Percentiles rank a stretch among this genome's conserved stretches.
Conservation (phyloP, 2,329 filamentous ascomycete genomes). For the Xylaria sp. region DNA sequence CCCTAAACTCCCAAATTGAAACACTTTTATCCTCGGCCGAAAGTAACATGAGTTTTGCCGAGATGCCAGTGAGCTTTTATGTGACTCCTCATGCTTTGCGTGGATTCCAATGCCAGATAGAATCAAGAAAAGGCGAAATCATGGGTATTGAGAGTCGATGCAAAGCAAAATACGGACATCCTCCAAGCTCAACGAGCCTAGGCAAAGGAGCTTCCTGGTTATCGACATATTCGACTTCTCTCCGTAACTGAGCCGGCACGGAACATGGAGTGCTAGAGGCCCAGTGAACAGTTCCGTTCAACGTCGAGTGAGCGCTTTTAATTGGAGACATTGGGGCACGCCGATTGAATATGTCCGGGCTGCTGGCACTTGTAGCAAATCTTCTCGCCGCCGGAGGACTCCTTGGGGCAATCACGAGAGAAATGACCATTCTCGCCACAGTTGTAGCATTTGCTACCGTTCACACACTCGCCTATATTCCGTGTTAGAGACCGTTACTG, state of each 20-base stretch:
- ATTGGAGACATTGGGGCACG: conserved; percentile 76
- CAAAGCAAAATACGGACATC: conserved; percentile 32
- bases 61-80: conserved; percentile 24
- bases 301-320: conserved; percentile 53
- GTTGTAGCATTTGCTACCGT: conserved; percentile 99
- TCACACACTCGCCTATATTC: conserved; percentile 82
- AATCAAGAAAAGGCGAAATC: conserved; percentile 28
- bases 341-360: conserved; percentile 88
- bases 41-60: conserved; percentile 23
- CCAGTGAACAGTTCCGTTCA: conserved; percentile 28
- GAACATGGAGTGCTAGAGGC: conserved; percentile 16
- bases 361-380: conserved; percentile 97
- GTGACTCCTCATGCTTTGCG: conserved; percentile 30
- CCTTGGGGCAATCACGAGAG: conserved; percentile 94
- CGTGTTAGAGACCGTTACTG: conserved; percentile 24
- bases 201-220: conserved; percentile 16
- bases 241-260: conserved; percentile 3
- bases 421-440: conserved; percentile 94
- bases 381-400: conserved; percentile 86
- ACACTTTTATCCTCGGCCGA: conserved; percentile 30
- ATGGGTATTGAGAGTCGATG: conserved; percentile 31
- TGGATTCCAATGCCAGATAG: conserved; percentile 32
- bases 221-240: conserved; percentile 22
- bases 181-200: conserved; percentile 19
- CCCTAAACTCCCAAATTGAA: conserved; percentile 38